Percentiles rank a stretch among this genome's conserved stretches.
These are phyloP conservation scores for Mortierella sp. DNA, from an alignment of 371 early-diverging fungal genomes.

Conservation along the genomic window DNA sequence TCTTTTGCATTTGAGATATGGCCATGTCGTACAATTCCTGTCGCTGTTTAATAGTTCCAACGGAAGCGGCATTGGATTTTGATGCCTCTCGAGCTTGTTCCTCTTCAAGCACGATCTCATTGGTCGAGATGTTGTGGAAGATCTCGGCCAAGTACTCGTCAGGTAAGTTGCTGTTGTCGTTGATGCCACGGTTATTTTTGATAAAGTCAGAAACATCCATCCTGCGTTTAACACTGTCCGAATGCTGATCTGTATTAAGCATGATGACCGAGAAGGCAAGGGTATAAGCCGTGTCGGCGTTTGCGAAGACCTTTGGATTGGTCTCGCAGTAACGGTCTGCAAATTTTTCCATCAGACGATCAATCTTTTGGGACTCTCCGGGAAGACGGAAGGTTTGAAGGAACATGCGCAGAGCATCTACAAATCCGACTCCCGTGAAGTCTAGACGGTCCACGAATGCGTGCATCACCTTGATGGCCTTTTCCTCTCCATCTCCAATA, in stretches of 20 bases:
- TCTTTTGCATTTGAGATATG: conserved; percentile 61
- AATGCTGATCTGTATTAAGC: conserved; percentile 93
- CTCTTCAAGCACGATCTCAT: conserved; percentile 82
- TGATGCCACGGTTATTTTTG: conserved; percentile 90
- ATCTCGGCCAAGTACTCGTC: conserved; percentile 68
- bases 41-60: conserved; percentile 53
- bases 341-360: conserved; percentile 87
- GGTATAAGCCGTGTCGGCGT: conserved; percentile 80
- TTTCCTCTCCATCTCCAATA: conserved; percentile 81
- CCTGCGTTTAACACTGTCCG: conserved; percentile 89
- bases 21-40: conserved; percentile 60
- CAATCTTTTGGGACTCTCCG: conserved; percentile 89
- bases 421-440: conserved; percentile 72
- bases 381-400: conserved; percentile 84
- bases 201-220: conserved; percentile 96
- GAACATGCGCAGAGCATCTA: conserved; percentile 78
- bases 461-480: conserved; percentile 81
- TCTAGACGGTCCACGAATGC: conserved; percentile 82
- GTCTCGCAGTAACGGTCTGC: conserved; percentile 78
- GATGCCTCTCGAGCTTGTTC: conserved; percentile 62
- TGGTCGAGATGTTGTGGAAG: conserved; percentile 74
- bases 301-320: conserved; percentile 71
- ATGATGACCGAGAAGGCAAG: conserved; percentile 86
- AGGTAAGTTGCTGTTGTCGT: conserved; percentile 76
- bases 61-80: conserved; percentile 43